phyloP scores from a whole-genome alignment of 208 protist genomes.

The Angomonas ambiguus region DNA sequence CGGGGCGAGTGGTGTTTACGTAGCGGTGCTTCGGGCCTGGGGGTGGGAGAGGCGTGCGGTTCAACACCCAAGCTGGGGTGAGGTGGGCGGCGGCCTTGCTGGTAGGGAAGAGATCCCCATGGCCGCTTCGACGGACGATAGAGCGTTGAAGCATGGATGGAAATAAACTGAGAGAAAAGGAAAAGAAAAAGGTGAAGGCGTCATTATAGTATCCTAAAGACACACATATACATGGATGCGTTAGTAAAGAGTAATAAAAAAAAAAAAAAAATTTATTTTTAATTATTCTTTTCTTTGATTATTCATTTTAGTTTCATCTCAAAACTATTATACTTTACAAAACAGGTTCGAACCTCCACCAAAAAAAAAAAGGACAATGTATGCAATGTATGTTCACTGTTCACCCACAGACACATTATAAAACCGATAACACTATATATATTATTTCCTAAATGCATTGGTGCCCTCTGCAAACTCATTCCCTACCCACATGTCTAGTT shows the following conservation, averaged over 20 bases:
- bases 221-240: background rate
- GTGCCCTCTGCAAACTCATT: constrained; percentile 44
- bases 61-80: constrained; percentile 47
- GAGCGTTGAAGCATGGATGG: constrained; percentile 16
- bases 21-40: constrained; percentile 56
- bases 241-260: constrained; percentile 10
- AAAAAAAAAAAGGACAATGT: too few relatives aligned
- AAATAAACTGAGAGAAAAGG: constrained; percentile 10
- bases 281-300: background rate
- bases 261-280: background rate
- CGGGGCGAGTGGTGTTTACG: constrained; percentile 32
- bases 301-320: background rate
- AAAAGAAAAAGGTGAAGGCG: constrained; percentile 6
- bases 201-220: background rate
- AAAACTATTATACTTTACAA: background rate
- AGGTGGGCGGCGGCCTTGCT: constrained; percentile 76
- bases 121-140: constrained; percentile 44
- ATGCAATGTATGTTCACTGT: too few relatives aligned
- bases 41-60: constrained; percentile 32
- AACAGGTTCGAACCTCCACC: background rate
- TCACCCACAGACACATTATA: too few relatives aligned
- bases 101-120: constrained; percentile 79
- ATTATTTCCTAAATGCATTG: constrained; percentile 26
- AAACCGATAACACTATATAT: constrained; percentile 8
- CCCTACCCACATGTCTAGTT: constrained; percentile 27